Evolutionary conservation across 345 rosid genomes (phyloP), one percentile per base, ranked within the genome.

Genomic region (Ricinus communis): DNA sequence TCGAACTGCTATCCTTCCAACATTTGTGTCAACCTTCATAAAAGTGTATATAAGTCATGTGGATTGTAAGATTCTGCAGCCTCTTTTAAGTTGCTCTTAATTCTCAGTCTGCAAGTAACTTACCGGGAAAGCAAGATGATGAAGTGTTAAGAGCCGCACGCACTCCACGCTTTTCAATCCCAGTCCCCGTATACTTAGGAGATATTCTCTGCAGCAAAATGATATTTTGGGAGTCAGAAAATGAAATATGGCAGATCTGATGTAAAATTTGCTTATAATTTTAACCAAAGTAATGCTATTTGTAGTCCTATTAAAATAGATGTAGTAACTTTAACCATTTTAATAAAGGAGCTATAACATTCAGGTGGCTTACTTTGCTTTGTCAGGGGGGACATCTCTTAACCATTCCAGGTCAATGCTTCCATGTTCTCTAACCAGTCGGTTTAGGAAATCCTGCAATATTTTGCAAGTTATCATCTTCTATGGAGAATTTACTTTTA

Each of bases 91-190:
- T 60, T 68, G 13, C 49, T 78, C 28, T 53, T 21, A 1, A 16
- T 40, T 76, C 30, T 54, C 21, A 2, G 24, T 52, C 21, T 62
- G 62, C 71, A 71, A 66, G 69, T 59, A 75, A 71, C 88, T 87
- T 83, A 94, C 98, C 27, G 97, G 98, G 72, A 94, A 94, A 63
- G 98, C 98, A 50, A 90, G 85, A 71, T 94, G 86, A 72, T 90
- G 97, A 55, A 94, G 98, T 62, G 96, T 91, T 66, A 94, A 81
- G 74, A 94, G 95, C 70, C 97, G 77, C 74, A 94, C 97, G 51
- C 98, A 94, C 72, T 94, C 98, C 53, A 94, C 98, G 72, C 98
- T 94, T 85, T 94, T 94, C 75, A 94, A 68, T 41, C 98, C 98
- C 72, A 94, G 21, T 21, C 98, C 98, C 27, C 95, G 62, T 69